Percentiles rank a stretch among this genome's conserved stretches.
Evolutionary conservation across 176 grass and related monocot species (phyloP).

Genomic region (Oryza nivara): DNA sequence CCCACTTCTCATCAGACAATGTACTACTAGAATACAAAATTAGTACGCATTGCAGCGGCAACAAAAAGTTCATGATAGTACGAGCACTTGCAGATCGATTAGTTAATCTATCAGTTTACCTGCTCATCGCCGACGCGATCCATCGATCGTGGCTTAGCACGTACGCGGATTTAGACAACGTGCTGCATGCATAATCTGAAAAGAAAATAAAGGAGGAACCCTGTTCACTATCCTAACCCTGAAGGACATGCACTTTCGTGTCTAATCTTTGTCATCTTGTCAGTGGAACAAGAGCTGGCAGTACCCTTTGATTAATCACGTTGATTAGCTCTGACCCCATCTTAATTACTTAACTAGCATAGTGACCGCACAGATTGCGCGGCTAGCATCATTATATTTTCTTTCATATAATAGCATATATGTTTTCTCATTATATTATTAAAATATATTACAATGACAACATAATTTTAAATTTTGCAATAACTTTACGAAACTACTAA

Average conservation of each 20-base stretch:
- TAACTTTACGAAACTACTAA: too few species aligned
- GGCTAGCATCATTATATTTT: too few species aligned
- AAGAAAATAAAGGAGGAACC: not conserved
- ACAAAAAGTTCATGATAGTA: slow-evolving; percentile 20
- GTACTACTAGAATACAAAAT: not conserved
- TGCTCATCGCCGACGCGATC: slow-evolving; percentile 42
- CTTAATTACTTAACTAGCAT: not conserved
- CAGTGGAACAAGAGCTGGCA: not conserved
- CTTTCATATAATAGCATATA: too few species aligned
- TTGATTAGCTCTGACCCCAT: not conserved
- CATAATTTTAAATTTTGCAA: too few species aligned
- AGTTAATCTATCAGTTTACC: slow-evolving; percentile 8
- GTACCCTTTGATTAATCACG: not conserved
- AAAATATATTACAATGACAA: too few species aligned
- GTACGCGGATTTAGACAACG: not conserved
- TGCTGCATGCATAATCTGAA: not conserved
- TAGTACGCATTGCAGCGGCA: not conserved
- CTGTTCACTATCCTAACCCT: not conserved
- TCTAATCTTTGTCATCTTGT: not conserved
- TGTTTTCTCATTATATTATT: too few species aligned
- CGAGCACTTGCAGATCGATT: not conserved
- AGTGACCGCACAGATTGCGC: too few species aligned
- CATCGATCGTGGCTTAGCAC: not conserved
- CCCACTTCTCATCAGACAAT: slow-evolving; percentile 28
- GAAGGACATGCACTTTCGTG: slow-evolving; percentile 2